These are phyloP conservation scores for Alternaria gaisen DNA, from an alignment of 2,329 filamentous ascomycete genomes.

Conservation along the genomic window DNA sequence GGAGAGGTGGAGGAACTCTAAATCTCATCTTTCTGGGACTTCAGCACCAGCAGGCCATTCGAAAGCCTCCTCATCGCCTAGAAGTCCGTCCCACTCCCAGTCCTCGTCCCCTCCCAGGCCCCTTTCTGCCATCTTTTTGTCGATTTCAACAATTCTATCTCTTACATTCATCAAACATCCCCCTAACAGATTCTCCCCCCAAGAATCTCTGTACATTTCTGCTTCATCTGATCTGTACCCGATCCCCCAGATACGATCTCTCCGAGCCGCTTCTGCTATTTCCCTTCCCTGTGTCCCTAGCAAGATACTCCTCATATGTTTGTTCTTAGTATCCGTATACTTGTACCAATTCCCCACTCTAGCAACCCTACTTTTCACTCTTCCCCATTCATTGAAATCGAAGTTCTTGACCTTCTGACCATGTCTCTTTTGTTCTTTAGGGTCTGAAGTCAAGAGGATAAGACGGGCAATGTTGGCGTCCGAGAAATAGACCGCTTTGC, in stretches of 20 bases:
- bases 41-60: background rate
- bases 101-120: background rate
- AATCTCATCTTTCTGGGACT: background rate
- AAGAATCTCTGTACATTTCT: conserved; percentile 54
- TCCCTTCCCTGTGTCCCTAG: conserved; percentile 54
- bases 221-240: conserved; percentile 22
- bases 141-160: conserved; percentile 53
- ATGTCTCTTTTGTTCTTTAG: background rate
- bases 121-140: background rate
- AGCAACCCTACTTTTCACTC: background rate
- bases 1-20: background rate
- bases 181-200: conserved; percentile 71
- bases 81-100: background rate
- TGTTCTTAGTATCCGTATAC: background rate
- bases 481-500: conserved; percentile 29
- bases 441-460: background rate
- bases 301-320: conserved; percentile 46
- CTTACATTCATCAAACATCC: conserved; percentile 68
- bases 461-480: conserved; percentile 5
- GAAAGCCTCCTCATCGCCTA: background rate
- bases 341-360: background rate
- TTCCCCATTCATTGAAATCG: background rate
- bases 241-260: conserved; percentile 26
- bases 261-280: conserved; percentile 36
- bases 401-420: background rate